Evolutionary conservation across 1,284 basidiomycete genomes (phyloP).

Genomic region (Naganishia sp.): DNA sequence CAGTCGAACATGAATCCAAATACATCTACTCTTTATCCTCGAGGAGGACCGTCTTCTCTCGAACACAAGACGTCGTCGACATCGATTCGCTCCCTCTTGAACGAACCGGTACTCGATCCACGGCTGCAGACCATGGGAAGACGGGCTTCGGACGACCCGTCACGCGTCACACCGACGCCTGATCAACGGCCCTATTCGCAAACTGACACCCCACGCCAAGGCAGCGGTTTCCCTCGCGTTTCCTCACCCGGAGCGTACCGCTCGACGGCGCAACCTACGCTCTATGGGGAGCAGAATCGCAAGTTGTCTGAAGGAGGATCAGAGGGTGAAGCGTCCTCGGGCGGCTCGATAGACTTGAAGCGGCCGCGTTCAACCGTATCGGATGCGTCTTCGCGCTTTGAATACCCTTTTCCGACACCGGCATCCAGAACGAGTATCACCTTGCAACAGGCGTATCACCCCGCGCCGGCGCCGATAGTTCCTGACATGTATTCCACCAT

Average conservation of each 20-base stretch:
- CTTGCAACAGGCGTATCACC: constrained; percentile 5
- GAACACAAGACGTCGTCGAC: constrained; percentile 20
- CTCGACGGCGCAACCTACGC: not conserved
- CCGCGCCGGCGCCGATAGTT: not conserved
- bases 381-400: constrained; percentile 12
- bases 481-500: constrained; percentile 21
- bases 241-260: not conserved
- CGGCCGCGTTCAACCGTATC: constrained; percentile 12
- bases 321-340: constrained; percentile 11
- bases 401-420: constrained; percentile 16
- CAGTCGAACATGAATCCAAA: constrained; percentile 7
- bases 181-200: constrained; percentile 9
- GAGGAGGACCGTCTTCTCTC: not conserved
- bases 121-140: not conserved
- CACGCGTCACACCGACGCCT: not conserved
- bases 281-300: not conserved
- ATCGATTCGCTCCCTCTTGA: constrained; percentile 27
- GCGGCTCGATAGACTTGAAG: not conserved
- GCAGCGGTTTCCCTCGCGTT: constrained; percentile 14
- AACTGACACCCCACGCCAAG: constrained; percentile 18
- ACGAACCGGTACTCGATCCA: constrained; percentile 17
- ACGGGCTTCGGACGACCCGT: not conserved
- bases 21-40: constrained; percentile 1
- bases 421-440: constrained; percentile 6
- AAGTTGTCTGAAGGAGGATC: constrained; percentile 18